Base-by-base conservation (phyloP, 768 basidiomycete species). In the Pilatotrama ljubarskyi region DNA sequence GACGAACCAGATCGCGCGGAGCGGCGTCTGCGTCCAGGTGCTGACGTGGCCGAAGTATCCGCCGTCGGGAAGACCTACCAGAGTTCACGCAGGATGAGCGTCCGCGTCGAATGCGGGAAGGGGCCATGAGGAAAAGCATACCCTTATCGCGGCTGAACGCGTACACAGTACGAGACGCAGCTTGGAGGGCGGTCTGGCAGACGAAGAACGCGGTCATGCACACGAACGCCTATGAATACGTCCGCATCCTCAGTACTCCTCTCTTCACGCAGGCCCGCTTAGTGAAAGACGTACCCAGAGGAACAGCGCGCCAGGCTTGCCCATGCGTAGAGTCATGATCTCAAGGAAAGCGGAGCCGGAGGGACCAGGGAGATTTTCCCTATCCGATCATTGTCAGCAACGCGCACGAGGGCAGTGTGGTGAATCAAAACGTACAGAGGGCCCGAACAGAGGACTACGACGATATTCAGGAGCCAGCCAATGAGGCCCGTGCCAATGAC, bases 201-300 rank as follows among this genome's bases (percentile, higher is more conserved):
- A 92, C 90, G 71, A 91, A 91, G 77, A 93, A 94, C 0, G 93
- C 93, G 15, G 92, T 91, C 58, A 91, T 70, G 77, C 92, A 93
- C 29, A 92, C 88, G 62, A 88, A 85, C 14, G 78, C 78, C 86
- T 87, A 32, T 3, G n/a, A 17, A 2, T 32, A 5, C 10, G 29
- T 10, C 4, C 29, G 15, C 11, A 11, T 13, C n/a, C 17, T 49
- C 14, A 52, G 20, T 20, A n/a, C 18, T 18, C 14, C 48, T 8
- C 43, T 48, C 11, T 35, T 49, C n/a, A n/a, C n/a, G n/a, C n/a
- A n/a, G n/a, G n/a, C n/a, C n/a, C n/a, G n/a, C n/a, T n/a, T n/a
- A n/a, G n/a, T n/a, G n/a, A n/a, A n/a, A n/a, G n/a, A 68, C 71
- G 47, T 69, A 86, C 86, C 93, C 93, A 95, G 43, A 94, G 80